Conservation (phyloP, 208 protist species). For the Acanthamoeba healyi region DNA sequence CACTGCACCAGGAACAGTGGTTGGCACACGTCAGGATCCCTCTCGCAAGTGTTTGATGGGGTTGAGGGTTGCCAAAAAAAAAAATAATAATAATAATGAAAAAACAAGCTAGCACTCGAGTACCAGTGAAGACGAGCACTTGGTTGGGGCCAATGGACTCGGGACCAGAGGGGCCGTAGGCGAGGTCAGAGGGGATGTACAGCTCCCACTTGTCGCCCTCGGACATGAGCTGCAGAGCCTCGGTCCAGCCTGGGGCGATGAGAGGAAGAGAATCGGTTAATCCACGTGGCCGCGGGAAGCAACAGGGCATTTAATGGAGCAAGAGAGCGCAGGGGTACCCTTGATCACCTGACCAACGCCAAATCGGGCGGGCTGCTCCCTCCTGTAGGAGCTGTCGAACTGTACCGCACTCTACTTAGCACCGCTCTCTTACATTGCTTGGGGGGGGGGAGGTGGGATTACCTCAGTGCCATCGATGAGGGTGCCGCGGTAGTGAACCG, state of each 20-base stretch:
- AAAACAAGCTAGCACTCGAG: not conserved
- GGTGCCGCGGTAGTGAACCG: slow-evolving; percentile 22
- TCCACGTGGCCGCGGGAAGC: too few species aligned
- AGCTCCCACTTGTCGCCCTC: slow-evolving; percentile 60
- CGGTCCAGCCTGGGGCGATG: slow-evolving; percentile 66
- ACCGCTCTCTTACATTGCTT: too few species aligned
- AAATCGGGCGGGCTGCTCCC: slow-evolving; percentile 12
- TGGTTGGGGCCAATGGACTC: slow-evolving; percentile 19
- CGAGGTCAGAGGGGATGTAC: slow-evolving; percentile 39
- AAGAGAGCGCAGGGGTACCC: too few species aligned
- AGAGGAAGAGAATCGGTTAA: too few species aligned
- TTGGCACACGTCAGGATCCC: too few species aligned
- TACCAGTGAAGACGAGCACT: slow-evolving; percentile 11
- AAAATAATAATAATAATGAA: too few species aligned
- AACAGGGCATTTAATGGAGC: too few species aligned
- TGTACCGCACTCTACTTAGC: too few species aligned
- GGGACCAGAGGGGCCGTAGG: not conserved
- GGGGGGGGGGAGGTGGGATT: too few species aligned
- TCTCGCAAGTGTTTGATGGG: too few species aligned
- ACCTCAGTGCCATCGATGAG: slow-evolving; percentile 53
- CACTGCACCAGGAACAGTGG: too few species aligned
- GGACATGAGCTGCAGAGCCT: slow-evolving; percentile 25
- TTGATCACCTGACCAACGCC: slow-evolving; percentile 42
- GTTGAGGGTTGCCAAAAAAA: too few species aligned
- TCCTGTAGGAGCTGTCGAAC: slow-evolving; percentile 43